A percentile compares a stretch with the other conserved stretches of the same genome.
Conservation (phyloP, 257 asterid species). For the Rubia yunnanensis region DNA sequence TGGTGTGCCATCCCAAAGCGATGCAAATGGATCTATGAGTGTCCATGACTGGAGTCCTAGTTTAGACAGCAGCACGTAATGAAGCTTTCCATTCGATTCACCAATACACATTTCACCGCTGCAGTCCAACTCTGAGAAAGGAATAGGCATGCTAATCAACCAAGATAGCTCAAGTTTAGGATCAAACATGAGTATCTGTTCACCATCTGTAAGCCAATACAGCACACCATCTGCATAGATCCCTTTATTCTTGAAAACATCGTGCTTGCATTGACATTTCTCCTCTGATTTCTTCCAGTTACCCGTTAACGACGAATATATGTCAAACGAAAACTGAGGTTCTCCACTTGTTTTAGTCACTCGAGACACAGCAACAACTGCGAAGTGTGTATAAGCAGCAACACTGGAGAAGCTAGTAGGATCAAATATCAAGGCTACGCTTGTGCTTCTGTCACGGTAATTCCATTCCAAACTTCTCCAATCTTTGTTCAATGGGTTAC, state of each 20-base stretch:
- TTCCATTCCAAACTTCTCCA: slow-evolving; percentile 39
- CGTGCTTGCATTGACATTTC: slow-evolving; percentile 21
- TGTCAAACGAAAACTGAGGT: background rate
- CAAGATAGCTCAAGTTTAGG: slow-evolving; percentile 34
- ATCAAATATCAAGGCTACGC: slow-evolving; percentile 44
- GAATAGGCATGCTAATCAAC: slow-evolving; percentile 42
- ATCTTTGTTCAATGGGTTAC: slow-evolving; percentile 59
- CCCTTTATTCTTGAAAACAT: slow-evolving; percentile 33
- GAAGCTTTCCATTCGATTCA: slow-evolving; percentile 37
- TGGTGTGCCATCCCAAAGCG: slow-evolving; percentile 15
- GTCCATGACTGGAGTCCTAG: slow-evolving; percentile 54
- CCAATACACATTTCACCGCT: slow-evolving; percentile 54
- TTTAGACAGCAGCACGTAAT: slow-evolving; percentile 32
- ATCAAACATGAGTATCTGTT: slow-evolving; percentile 50
- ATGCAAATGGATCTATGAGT: slow-evolving; percentile 32
- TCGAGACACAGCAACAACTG: background rate
- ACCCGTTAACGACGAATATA: slow-evolving; percentile 39
- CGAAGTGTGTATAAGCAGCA: slow-evolving; percentile 4
- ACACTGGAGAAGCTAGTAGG: slow-evolving; percentile 21
- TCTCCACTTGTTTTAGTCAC: background rate
- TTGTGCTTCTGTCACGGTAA: slow-evolving; percentile 20
- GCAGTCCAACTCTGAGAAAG: slow-evolving; percentile 17
- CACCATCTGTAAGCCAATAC: slow-evolving; percentile 59
- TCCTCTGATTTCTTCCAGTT: slow-evolving; percentile 39
- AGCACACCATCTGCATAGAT: slow-evolving; percentile 28